These are phyloP conservation scores for Cyclotella distinguenda DNA, from an alignment of 108 stramenopile genomes.

Conservation along the genomic window DNA sequence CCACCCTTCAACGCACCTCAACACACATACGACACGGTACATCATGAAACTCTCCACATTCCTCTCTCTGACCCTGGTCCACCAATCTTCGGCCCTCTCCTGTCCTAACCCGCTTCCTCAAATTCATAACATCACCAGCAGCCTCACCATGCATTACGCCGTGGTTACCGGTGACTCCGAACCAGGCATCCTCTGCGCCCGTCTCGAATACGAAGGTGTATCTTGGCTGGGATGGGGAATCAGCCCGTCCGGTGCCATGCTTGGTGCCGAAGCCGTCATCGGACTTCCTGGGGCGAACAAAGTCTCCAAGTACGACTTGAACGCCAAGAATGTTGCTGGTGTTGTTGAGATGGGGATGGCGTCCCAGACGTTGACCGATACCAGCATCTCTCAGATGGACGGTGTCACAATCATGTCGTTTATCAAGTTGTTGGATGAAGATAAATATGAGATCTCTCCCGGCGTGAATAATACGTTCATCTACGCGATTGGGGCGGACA, in stretches of 20 bases:
- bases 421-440: conserved; percentile 59
- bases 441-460: conserved; percentile 40
- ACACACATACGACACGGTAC: background rate
- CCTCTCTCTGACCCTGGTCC: background rate
- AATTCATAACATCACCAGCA: background rate
- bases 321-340: background rate
- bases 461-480: conserved; percentile 45
- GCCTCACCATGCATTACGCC: conserved; percentile 14
- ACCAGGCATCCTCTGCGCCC: conserved; percentile 21
- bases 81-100: background rate
- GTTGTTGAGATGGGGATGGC: conserved; percentile 29
- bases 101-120: conserved; percentile 1
- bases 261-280: conserved; percentile 16
- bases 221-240: conserved; percentile 26
- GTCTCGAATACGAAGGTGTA: conserved; percentile 8
- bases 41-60: conserved; percentile 9
- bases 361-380: conserved; percentile 57
- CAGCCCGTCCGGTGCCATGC: conserved; percentile 10
- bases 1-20: too few relatives aligned
- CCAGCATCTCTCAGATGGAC: conserved; percentile 43
- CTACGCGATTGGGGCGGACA: conserved; percentile 44
- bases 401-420: conserved; percentile 52
- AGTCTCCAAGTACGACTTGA: conserved; percentile 22
- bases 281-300: conserved; percentile 18
- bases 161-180: conserved; percentile 7